A percentile compares a stretch with the other conserved stretches of the same genome.
phyloP scores from a whole-genome alignment of 257 asterid species.

The Solanum chmielewskii region DNA sequence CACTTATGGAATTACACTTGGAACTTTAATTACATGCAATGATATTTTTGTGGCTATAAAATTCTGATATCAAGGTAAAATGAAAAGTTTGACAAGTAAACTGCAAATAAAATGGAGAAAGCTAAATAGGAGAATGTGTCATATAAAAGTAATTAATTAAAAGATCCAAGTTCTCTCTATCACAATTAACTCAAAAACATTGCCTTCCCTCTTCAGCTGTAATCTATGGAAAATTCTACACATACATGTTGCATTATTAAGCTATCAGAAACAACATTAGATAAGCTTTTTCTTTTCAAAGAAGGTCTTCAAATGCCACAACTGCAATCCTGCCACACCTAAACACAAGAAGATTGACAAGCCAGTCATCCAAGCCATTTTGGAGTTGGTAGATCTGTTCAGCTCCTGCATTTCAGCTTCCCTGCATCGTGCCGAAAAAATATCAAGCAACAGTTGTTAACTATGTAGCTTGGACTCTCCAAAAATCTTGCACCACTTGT shows the following conservation, averaged over 20 bases:
- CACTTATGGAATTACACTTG: background rate
- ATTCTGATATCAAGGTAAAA: background rate
- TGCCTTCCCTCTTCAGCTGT: background rate
- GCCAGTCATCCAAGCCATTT: constrained; percentile 63
- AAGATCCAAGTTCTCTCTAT: background rate
- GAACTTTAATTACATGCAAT: background rate
- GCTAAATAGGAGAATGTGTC: background rate
- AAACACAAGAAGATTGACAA: constrained; percentile 46
- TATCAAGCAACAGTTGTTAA: background rate
- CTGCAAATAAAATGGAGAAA: background rate
- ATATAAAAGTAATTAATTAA: background rate
- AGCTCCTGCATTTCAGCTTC: constrained; percentile 77
- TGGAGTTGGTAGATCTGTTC: constrained; percentile 57
- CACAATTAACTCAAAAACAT: background rate
- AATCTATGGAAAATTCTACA: constrained; percentile 5
- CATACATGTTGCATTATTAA: background rate
- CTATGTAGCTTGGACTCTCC: background rate
- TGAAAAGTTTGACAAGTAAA: background rate
- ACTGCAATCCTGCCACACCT: constrained; percentile 66
- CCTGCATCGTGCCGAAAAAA: constrained; percentile 20
- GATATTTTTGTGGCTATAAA: background rate
- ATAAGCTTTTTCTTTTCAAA: constrained; percentile 86
- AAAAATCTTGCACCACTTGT: background rate
- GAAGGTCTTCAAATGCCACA: constrained; percentile 73
- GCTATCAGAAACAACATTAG: constrained; percentile 6